These are phyloP conservation scores for Cryptosporidium felis DNA, from an alignment of 169 alveolate species.

Conservation along the genomic window DNA sequence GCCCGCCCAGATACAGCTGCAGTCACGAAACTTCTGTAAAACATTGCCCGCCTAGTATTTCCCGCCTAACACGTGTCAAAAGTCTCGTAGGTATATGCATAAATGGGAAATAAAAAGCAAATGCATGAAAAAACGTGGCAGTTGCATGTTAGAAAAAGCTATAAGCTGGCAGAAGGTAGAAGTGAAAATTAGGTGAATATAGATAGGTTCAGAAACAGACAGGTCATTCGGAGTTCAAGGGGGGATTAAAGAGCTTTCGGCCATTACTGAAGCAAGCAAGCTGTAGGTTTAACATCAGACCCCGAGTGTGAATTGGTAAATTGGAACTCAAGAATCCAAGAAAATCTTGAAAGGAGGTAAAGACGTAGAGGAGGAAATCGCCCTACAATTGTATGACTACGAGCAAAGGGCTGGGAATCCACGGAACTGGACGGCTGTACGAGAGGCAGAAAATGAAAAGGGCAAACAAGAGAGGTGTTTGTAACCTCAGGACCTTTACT, in stretches of 20 bases:
- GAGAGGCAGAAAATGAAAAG: no score
- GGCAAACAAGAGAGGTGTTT: no score
- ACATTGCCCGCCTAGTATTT: not conserved
- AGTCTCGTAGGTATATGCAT: slow-evolving; percentile 34
- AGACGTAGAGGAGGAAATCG: no score
- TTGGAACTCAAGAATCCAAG: no score
- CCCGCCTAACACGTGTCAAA: slow-evolving; percentile 25
- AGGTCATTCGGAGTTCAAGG: not conserved
- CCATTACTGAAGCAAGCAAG: no score
- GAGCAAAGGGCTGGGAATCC: no score
- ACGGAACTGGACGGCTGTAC: no score
- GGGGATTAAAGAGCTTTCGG: no score
- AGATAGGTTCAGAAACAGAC: not conserved
- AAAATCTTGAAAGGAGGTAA: no score
- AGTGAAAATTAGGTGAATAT: not conserved
- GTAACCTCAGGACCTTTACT: not conserved
- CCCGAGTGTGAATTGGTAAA: no score
- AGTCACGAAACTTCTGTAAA: slow-evolving; percentile 1
- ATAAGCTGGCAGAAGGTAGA: not conserved
- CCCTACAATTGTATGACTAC: no score
- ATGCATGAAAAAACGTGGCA: not conserved
- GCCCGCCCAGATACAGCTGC: not conserved
- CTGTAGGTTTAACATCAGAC: no score
- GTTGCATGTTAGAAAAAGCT: slow-evolving; percentile 22
- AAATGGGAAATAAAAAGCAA: not conserved